Evolutionary conservation across 306 rosid genomes (phyloP).

Genomic region (Adenanthera pavonina): DNA sequence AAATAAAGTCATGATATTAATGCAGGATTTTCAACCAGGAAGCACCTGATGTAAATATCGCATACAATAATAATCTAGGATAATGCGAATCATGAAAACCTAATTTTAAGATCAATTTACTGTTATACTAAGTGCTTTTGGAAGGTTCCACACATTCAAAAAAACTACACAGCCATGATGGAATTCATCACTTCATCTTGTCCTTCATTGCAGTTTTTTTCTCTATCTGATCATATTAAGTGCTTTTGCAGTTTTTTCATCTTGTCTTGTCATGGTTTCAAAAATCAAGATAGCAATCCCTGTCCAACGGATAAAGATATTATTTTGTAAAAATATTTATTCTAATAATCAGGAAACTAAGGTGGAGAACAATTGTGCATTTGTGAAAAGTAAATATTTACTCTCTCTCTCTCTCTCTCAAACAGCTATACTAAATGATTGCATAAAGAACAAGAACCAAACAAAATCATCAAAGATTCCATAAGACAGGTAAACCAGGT

Average conservation of each 20-base stretch:
- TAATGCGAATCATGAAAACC: neutral
- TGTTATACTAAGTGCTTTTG: neutral
- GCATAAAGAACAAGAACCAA: neutral
- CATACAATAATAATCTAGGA: neutral
- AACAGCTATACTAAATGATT: neutral
- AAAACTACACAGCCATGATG: conserved; percentile 1
- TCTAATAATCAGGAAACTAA: neutral
- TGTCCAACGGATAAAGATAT: conserved; percentile 24
- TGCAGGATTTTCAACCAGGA: conserved; percentile 48
- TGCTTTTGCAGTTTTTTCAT: neutral
- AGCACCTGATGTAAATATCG: conserved; percentile 37
- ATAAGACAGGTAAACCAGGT: conserved; percentile 2
- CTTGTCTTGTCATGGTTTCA: neutral
- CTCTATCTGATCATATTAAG: neutral
- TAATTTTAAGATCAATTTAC: conserved; percentile 19
- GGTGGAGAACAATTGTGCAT: neutral
- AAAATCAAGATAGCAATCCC: conserved; percentile 7
- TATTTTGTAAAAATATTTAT: neutral
- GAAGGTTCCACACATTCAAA: conserved; percentile 13
- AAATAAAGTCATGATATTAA: too few species aligned
- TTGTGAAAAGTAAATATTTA: conserved; percentile 11
- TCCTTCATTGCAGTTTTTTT: neutral
- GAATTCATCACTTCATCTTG: neutral
- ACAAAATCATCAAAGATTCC: neutral
- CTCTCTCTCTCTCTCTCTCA: neutral